phyloP scores from a whole-genome alignment of 768 basidiomycete species.

The Trametes gibbosa region DNA sequence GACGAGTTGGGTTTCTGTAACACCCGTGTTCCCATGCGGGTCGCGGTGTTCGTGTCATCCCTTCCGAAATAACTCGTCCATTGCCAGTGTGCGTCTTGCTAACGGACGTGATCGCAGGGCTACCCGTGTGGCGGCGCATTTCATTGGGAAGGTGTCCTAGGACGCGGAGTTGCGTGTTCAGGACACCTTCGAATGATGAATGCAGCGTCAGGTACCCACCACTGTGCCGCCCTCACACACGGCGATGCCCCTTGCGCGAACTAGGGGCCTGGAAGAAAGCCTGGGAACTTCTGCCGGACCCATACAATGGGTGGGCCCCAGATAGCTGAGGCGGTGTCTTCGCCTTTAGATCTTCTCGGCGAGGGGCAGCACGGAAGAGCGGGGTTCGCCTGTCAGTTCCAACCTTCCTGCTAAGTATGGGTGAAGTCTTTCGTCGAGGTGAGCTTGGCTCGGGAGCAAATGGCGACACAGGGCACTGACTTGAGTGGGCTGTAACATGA shows the following conservation, averaged over 20 bases:
- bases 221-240: neutral
- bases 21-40: neutral
- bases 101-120: constrained; percentile 2
- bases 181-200: neutral
- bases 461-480: neutral
- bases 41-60: too few relatives aligned
- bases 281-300: neutral
- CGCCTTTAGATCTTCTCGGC: neutral
- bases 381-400: neutral
- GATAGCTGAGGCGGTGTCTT: neutral
- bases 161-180: neutral
- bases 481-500: neutral
- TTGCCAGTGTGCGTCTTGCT: neutral
- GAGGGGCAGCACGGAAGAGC: neutral
- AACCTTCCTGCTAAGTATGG: neutral
- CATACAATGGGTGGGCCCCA: neutral
- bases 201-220: neutral
- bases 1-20: too few relatives aligned
- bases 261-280: neutral
- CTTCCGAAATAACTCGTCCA: neutral
- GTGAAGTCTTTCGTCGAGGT: neutral
- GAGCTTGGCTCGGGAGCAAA: neutral
- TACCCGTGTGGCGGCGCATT: neutral
- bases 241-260: neutral
- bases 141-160: neutral